Percentiles rank a stretch among this genome's conserved stretches.
phyloP scores from a whole-genome alignment of 805 yeast genomes.

The Yarrowia sp. region DNA sequence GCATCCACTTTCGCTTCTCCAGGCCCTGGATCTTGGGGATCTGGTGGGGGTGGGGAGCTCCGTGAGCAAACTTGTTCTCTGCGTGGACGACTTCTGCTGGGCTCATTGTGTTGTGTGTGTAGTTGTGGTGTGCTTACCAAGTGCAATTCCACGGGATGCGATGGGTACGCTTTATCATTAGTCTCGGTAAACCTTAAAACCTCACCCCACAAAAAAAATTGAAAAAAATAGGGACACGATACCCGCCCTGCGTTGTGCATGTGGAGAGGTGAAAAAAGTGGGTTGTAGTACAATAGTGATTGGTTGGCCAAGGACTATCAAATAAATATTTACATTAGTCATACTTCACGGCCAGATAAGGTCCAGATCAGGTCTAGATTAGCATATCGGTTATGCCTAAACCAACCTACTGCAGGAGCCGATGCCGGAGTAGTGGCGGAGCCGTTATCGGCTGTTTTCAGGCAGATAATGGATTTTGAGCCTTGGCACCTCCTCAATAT shows the following conservation, averaged over 20 bases:
- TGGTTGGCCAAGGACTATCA: too few relatives aligned
- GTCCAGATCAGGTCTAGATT: too few relatives aligned
- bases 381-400: too few relatives aligned
- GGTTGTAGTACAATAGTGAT: too few relatives aligned
- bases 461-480: neutral
- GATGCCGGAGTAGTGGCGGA: neutral
- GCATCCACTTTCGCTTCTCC: constrained; percentile 51
- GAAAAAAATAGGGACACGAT: neutral
- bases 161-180: neutral
- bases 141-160: neutral
- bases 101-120: neutral
- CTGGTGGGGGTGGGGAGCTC: constrained; percentile 43
- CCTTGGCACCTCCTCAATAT: neutral
- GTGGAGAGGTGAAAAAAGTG: too few relatives aligned
- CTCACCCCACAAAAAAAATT: neutral
- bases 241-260: neutral
- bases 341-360: too few relatives aligned
- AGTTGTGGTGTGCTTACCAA: constrained; percentile 4
- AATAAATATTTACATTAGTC: too few relatives aligned
- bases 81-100: constrained; percentile 19
- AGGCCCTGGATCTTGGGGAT: constrained; percentile 53
- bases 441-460: neutral
- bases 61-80: constrained; percentile 26
- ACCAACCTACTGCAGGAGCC: neutral
- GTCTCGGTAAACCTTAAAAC: neutral